Percentiles rank a stretch among this genome's conserved stretches.
Conservation (phyloP, 2,329 filamentous ascomycete species). For the Aotearoamyces nothofagi region DNA sequence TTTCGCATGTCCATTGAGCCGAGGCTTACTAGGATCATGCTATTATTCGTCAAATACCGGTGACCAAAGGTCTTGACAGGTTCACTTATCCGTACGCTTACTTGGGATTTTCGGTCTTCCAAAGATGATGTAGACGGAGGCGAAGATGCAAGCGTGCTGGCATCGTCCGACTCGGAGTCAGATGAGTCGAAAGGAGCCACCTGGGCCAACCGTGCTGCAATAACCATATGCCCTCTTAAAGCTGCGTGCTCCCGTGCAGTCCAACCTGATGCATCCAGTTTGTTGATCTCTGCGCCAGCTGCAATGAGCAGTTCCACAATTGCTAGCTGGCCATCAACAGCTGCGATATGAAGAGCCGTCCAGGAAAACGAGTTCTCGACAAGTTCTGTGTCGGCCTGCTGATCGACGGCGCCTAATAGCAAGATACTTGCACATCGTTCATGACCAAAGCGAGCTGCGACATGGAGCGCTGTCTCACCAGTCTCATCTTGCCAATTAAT, state of each 20-base stretch:
- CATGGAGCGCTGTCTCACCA: slow-evolving; percentile 81
- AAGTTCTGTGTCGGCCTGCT: slow-evolving; percentile 64
- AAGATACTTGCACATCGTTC: slow-evolving; percentile 65
- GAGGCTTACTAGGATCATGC: slow-evolving; percentile 80
- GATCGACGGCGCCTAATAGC: slow-evolving; percentile 50
- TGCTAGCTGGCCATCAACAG: slow-evolving; percentile 68
- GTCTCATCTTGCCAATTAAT: slow-evolving; percentile 86
- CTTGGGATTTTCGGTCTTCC: slow-evolving; percentile 36
- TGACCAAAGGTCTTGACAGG: slow-evolving; percentile 93
- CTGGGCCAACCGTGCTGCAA: slow-evolving; percentile 60
- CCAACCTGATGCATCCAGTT: slow-evolving; percentile 79
- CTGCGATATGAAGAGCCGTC: slow-evolving; percentile 90
- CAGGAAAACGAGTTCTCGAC: slow-evolving; percentile 76
- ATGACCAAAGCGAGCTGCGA: slow-evolving; percentile 82
- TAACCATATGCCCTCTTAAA: slow-evolving; percentile 71
- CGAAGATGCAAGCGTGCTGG: slow-evolving; percentile 19
- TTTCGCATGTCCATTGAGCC: slow-evolving; percentile 93
- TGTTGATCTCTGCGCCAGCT: slow-evolving; percentile 61
- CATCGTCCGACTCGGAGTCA: slow-evolving; percentile 17
- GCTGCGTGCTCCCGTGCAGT: slow-evolving; percentile 87
- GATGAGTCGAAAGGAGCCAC: slow-evolving; percentile 5
- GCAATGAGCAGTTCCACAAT: slow-evolving; percentile 66
- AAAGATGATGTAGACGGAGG: slow-evolving; percentile 43
- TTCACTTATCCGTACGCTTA: slow-evolving; percentile 40
- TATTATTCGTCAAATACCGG: slow-evolving; percentile 78